phyloP scores from a whole-genome alignment of 1,284 basidiomycete species.

The Singerocomus inundabilis region DNA sequence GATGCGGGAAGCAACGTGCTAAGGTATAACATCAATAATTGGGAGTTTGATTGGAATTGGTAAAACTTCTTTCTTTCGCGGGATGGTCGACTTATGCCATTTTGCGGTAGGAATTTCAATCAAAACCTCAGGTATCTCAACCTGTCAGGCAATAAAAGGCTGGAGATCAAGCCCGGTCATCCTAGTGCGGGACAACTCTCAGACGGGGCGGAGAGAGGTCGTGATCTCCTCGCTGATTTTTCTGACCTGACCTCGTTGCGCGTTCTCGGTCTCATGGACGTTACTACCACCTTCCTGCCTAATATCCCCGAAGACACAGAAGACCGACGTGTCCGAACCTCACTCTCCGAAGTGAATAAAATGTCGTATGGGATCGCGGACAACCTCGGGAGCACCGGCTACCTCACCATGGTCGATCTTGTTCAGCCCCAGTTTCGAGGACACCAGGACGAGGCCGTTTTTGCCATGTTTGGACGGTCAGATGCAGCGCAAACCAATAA shows the following conservation, averaged over 20 bases:
- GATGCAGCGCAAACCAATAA: slow-evolving; percentile 67
- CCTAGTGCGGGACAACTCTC: slow-evolving; percentile 20
- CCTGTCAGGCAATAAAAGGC: slow-evolving; percentile 82
- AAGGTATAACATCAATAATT: slow-evolving; percentile 98
- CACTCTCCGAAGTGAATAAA: slow-evolving; percentile 84
- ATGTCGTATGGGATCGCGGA: slow-evolving; percentile 99
- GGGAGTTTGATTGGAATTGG: slow-evolving; percentile 99
- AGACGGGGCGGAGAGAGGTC: slow-evolving; percentile 22
- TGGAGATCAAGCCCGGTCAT: slow-evolving; percentile 80
- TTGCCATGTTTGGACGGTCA: slow-evolving; percentile 91
- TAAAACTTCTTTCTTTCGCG: slow-evolving; percentile 36
- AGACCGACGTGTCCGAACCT: slow-evolving; percentile 90
- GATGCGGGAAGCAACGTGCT: slow-evolving; percentile 95
- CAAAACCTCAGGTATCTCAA: slow-evolving; percentile 89
- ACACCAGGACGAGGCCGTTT: slow-evolving; percentile 80
- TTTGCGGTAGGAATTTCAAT: slow-evolving; percentile 87
- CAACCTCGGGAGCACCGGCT: slow-evolving; percentile 78
- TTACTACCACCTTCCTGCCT: slow-evolving; percentile 80
- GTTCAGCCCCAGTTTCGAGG: slow-evolving; percentile 89
- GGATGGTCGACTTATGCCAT: slow-evolving; percentile 6
- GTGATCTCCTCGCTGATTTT: slow-evolving; percentile 75
- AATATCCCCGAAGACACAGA: slow-evolving; percentile 90
- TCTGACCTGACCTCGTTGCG: slow-evolving; percentile 80
- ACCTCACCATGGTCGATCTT: slow-evolving; percentile 89
- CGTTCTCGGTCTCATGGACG: slow-evolving; percentile 96